Percentiles rank a stretch among this genome's conserved stretches.
Conservation (phyloP, 768 basidiomycete genomes). For the Calocybe gangraenosa region DNA sequence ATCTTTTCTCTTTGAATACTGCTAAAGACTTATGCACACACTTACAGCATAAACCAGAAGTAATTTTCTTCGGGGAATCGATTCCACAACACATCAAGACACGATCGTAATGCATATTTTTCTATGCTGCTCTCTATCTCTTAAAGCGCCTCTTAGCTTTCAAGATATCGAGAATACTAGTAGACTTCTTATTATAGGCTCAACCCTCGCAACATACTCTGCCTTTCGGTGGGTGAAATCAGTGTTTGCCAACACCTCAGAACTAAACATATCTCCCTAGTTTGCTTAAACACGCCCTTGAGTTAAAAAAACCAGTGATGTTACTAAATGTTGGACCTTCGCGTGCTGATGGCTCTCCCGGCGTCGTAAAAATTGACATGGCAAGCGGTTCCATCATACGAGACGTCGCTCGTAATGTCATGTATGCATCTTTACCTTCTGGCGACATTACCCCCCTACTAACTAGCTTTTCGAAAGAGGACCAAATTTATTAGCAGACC, state of each 20-base stretch:
- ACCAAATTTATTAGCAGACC: slow-evolving; percentile 35
- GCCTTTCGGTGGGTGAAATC: slow-evolving; percentile 63
- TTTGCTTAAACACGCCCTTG: slow-evolving; percentile 74
- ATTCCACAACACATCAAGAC: slow-evolving; percentile 63
- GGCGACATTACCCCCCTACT: background rate
- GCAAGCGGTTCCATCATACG: slow-evolving; percentile 69
- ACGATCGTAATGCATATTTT: slow-evolving; percentile 55
- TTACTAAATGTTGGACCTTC: slow-evolving; percentile 88
- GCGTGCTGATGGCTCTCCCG: slow-evolving; percentile 67
- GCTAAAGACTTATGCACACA: background rate
- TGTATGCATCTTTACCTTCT: slow-evolving; percentile 43
- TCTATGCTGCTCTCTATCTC: background rate
- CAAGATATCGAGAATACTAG: slow-evolving; percentile 55
- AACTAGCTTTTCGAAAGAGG: slow-evolving; percentile 37
- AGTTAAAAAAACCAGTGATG: slow-evolving; percentile 71
- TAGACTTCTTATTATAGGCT: slow-evolving; percentile 77
- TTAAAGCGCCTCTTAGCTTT: slow-evolving; percentile 36
- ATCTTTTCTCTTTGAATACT: slow-evolving; percentile 32
- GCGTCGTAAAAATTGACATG: slow-evolving; percentile 78
- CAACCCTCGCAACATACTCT: slow-evolving; percentile 90
- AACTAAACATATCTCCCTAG: slow-evolving; percentile 30
- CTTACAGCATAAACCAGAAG: slow-evolving; percentile 69
- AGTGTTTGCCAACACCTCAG: background rate
- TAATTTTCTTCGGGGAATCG: slow-evolving; percentile 90
- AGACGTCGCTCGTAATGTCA: slow-evolving; percentile 52